Base-by-base conservation (phyloP, 441 rosid species). In the Populus trichocarpa region DNA sequence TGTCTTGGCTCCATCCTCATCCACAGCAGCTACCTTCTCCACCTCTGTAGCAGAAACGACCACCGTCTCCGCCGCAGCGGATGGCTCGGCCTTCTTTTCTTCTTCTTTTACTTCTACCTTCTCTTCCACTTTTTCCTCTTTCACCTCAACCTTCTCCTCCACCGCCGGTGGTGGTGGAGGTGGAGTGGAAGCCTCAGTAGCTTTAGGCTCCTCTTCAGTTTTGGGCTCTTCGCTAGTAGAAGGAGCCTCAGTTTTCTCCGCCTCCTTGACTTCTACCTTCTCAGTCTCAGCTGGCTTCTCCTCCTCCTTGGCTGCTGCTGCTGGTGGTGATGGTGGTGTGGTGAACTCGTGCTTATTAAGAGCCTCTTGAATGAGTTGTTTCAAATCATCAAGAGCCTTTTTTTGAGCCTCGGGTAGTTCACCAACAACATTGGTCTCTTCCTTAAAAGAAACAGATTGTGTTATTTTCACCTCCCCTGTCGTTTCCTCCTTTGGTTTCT, bases 321-420 rank as follows among this genome's bases (percentile, higher is more conserved):
- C 0, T 8, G 74, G 68, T 2, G 86, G 81, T 0, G 85, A 82
- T 2, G 82, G 75, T 0, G 86, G 86, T 0, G 89, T 79, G 22
- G 86, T 79, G 86, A 94, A 88, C 80, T 92, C 92, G 64, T 86
- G 92, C 81, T 87, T 94, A 68, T 87, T 82, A 79, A 94, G 90
- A 20, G 98, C 94, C 36, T 92, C 96, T 71, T 84, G 91, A 42
- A 94, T 79, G 61, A 92, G 83, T 36, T 78, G 84, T 77, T 88
- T 94, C 65, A 94, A 83, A 81, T 92, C 97, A 0, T 84, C 92
- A 71, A 94, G 88, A 3, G 95, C 98, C 50, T 90, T 91, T 89
- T 84, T 94, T 30, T 91, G 89, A 53, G 89, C 36, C 42, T 90
- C 93, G 3, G 91, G 83, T 18, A 92, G 86, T 38, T 92, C 96